Percentiles rank a stretch among this genome's conserved stretches.
Evolutionary conservation across 176 grass and related monocot genomes (phyloP).

Genomic region (Oryza brachyantha): DNA sequence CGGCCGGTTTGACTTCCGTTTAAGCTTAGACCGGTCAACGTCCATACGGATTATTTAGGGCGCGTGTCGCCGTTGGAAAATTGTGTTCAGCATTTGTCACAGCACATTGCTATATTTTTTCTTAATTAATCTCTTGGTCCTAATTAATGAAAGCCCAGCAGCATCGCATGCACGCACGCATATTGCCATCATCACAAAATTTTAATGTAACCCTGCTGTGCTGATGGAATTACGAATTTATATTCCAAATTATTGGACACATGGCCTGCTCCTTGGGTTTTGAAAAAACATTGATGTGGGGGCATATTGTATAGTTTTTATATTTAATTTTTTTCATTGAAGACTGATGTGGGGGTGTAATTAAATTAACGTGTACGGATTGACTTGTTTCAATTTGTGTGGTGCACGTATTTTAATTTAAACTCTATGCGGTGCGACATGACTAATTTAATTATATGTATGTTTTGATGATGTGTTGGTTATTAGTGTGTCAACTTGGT

Average conservation of each 20-base stretch:
- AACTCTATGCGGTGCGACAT: not conserved
- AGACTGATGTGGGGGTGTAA: not conserved
- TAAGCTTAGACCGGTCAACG: not conserved
- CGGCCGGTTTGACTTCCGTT: not conserved
- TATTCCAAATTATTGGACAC: constrained; percentile 3
- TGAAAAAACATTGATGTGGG: not conserved
- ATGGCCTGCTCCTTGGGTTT: not conserved
- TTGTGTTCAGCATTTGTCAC: not conserved
- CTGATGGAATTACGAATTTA: not conserved
- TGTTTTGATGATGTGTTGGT: not conserved
- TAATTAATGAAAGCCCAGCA: not conserved
- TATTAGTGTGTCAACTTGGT: not conserved
- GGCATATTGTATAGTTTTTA: too few species aligned
- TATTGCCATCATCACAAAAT: not conserved
- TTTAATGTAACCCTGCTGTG: not conserved
- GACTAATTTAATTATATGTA: not conserved
- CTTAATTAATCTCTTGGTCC: not conserved
- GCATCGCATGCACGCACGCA: not conserved
- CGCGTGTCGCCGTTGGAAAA: not conserved
- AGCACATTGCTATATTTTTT: not conserved
- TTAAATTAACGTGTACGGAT: not conserved
- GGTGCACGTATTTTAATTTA: not conserved
- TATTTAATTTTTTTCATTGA: too few species aligned
- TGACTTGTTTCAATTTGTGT: not conserved
- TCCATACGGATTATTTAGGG: not conserved